These are phyloP conservation scores for Exophiala dermatitidis DNA, from an alignment of 2,329 filamentous ascomycete species.

Conservation along the genomic window DNA sequence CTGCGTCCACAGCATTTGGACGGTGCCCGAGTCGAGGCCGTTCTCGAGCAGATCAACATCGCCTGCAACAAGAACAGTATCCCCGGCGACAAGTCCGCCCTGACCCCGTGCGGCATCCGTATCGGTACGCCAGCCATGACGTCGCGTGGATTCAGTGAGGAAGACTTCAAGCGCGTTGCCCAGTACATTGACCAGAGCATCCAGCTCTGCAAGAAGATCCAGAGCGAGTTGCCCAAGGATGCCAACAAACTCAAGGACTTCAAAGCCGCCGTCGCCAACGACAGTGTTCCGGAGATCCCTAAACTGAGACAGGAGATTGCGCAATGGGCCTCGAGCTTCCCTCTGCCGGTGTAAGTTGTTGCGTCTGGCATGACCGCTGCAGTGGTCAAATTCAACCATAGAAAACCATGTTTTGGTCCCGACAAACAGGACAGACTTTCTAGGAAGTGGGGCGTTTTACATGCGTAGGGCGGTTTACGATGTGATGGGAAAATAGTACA, in stretches of 20 bases:
- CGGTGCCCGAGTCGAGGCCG: slow-evolving; percentile 83
- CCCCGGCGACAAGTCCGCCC: slow-evolving; percentile 85
- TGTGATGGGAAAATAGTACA: not conserved
- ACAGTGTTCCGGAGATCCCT: slow-evolving; percentile 73
- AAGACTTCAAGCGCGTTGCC: slow-evolving; percentile 80
- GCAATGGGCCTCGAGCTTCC: slow-evolving; percentile 80
- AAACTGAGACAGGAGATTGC: slow-evolving; percentile 83
- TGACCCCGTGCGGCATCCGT: slow-evolving; percentile 85
- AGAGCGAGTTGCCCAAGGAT: slow-evolving; percentile 80
- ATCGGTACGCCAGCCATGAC: slow-evolving; percentile 98
- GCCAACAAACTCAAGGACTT: slow-evolving; percentile 99
- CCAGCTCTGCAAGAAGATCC: slow-evolving; percentile 76
- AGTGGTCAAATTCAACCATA: no score
- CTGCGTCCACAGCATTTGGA: slow-evolving; percentile 81
- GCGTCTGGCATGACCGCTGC: not conserved
- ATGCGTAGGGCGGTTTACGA: not conserved
- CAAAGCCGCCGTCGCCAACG: slow-evolving; percentile 79
- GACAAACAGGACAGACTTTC: no score
- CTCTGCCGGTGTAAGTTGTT: slow-evolving; percentile 63
- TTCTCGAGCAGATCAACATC: slow-evolving; percentile 86
- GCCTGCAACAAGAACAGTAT: slow-evolving; percentile 99
- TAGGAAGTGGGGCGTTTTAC: not conserved
- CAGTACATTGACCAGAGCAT: slow-evolving; percentile 81
- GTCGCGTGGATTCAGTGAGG: slow-evolving; percentile 80
- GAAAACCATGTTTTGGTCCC: no score